Conservation (phyloP, 495 filamentous ascomycete genomes). For the Aspergillus nanangensis region DNA sequence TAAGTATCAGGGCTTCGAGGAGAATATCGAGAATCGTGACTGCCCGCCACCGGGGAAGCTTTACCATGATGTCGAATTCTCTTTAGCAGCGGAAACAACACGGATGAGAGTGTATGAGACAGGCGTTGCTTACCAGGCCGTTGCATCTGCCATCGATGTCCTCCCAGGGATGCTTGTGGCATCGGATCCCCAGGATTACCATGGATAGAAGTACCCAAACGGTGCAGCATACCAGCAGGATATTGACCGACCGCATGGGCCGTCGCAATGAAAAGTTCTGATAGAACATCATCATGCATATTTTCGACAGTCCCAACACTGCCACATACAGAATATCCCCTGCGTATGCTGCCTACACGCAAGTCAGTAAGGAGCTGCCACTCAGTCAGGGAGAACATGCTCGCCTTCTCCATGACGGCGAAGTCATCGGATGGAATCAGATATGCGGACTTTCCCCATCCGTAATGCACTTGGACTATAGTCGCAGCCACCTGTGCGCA, state of each 20-base stretch:
- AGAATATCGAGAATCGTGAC: conserved; percentile 21
- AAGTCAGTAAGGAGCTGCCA: neutral
- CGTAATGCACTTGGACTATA: conserved; percentile 11
- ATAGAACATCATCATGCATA: conserved; percentile 10
- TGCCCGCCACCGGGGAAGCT: conserved; percentile 24
- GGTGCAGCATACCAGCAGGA: neutral
- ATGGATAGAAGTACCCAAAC: neutral
- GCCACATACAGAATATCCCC: conserved; percentile 18
- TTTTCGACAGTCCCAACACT: conserved; percentile 15
- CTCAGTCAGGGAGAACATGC: neutral
- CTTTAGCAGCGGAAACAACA: neutral
- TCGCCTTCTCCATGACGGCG: neutral
- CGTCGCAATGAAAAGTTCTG: neutral
- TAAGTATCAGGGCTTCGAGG: conserved; percentile 15
- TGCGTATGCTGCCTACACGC: conserved; percentile 4
- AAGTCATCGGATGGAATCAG: neutral
- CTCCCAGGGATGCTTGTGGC: neutral
- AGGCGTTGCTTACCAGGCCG: neutral
- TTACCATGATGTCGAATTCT: neutral
- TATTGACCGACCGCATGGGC: neutral
- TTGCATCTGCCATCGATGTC: neutral
- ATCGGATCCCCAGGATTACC: neutral
- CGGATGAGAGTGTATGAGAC: neutral
- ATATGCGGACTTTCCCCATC: conserved; percentile 13
- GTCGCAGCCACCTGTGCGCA: conserved; percentile 7